Evolutionary conservation across 495 filamentous ascomycete genomes (phyloP), one percentile per base, ranked within the genome.

Genomic region (Amorphotheca resinae): DNA sequence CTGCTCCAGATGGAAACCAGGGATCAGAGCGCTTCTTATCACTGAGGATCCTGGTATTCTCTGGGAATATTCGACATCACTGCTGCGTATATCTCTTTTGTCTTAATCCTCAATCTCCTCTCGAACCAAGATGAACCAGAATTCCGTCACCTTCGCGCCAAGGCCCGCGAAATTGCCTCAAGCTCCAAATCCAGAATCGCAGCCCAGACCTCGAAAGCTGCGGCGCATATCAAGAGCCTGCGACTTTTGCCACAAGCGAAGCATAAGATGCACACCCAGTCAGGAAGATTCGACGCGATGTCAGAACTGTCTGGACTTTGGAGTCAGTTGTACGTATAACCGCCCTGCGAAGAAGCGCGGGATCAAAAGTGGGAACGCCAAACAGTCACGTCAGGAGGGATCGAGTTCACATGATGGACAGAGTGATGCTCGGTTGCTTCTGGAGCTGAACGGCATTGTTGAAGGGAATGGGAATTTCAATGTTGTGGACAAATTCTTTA

Each of bases 161-260:
- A 11, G 5, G 5, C 25, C 11, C 25, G 25, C 25, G 11, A 5
- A 5, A 5, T 5, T 11, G 11, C 25, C 25, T 5, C 5, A 5
- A 11, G 25, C 33, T 14, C 18, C 33, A 8, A 36, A 36, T 9
- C 33, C 33, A 36, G 36, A 16, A 40, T n/a, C n/a, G n/a, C n/a
- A n/a, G n/a, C 14, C 23, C 7, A 44, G 26, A 22, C 41, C 41
- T 14, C 22, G 22, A 26, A 50, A 45, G 16, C 34, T 38, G 14
- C 33, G 35, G n/a, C 33, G 47, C 6, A 37, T 45, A n/a, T 44
- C 47, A 6, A 9, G 47, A 16, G 49, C 49, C n/a, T 52, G 49
- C 22, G 49, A 52, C 20, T 48, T 39, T 22, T 52, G 49, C 30
- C 49, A 52, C 22, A 47, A 41, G 22, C 33, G 44, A 17, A 48